phyloP scores from a whole-genome alignment of 2,329 filamentous ascomycete genomes.

The Cercospora sp. region DNA sequence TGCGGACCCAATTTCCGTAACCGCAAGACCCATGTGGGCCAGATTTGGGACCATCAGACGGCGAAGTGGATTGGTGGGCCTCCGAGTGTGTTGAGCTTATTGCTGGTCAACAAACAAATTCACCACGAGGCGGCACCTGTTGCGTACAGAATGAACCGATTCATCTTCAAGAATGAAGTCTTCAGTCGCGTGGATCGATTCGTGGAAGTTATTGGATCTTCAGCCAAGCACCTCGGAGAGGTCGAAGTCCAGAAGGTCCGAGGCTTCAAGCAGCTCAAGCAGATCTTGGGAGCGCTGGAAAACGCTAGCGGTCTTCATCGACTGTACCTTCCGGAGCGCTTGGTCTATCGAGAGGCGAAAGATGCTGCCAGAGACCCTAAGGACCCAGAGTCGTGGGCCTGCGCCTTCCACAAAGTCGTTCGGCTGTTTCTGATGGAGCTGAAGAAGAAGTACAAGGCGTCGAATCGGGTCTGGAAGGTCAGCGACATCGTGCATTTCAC shows the following conservation, averaged over 20 bases:
- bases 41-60: neutral
- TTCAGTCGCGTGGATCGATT: neutral
- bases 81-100: conserved; percentile 7
- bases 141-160: conserved; percentile 6
- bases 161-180: neutral
- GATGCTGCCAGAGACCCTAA: neutral
- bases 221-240: neutral
- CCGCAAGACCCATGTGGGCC: neutral
- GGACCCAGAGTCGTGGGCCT: conserved; percentile 2
- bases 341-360: neutral
- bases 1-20: neutral
- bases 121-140: conserved; percentile 20
- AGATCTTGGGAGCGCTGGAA: neutral
- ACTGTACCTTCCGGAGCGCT: neutral
- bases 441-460: conserved; percentile 5
- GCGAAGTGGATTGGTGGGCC: conserved; percentile 1
- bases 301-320: neutral
- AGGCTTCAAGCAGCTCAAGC: neutral
- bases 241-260: neutral
- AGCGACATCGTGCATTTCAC: conserved; percentile 7
- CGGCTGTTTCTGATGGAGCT: neutral
- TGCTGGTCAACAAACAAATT: conserved; percentile 23
- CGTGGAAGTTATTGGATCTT: neutral
- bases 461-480: conserved; percentile 5
- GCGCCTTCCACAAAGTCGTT: neutral